Evolutionary conservation across 2,329 filamentous ascomycete genomes (phyloP).

Genomic region (Aaosphaeria pasadenensis): DNA sequence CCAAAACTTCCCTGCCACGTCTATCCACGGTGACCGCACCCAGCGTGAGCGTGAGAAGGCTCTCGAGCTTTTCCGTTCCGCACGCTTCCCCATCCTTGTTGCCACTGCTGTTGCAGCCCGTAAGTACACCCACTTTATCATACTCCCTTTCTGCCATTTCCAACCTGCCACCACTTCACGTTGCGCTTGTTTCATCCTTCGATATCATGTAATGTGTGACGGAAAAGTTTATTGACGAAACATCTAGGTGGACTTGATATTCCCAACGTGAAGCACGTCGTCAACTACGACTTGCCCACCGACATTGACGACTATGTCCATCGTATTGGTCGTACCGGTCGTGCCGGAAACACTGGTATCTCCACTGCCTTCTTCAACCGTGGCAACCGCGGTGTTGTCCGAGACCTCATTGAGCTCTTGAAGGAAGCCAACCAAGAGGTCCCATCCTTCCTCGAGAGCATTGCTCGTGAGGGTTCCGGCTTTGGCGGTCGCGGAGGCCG

Average conservation of each 20-base stretch:
- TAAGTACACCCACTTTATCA: constrained; percentile 8
- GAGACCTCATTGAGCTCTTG: constrained; percentile 92
- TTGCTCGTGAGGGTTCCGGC: constrained; percentile 86
- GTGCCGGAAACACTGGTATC: constrained; percentile 98
- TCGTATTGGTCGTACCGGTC: constrained; percentile 98
- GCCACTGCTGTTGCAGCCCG: constrained; percentile 91
- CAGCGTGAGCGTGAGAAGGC: constrained; percentile 98
- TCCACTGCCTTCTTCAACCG: constrained; percentile 99
- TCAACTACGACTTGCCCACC: constrained; percentile 99
- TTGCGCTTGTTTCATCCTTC: no score
- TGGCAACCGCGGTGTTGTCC: constrained; percentile 95
- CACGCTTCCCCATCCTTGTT: constrained; percentile 91
- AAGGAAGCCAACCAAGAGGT: constrained; percentile 99
- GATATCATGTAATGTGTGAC: no score
- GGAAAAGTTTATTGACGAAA: neutral
- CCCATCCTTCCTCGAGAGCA: constrained; percentile 90
- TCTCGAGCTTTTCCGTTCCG: constrained; percentile 95
- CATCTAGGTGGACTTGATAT: constrained; percentile 68
- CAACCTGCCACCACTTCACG: no score
- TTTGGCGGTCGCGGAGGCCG: constrained; percentile 68
- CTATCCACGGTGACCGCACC: constrained; percentile 97
- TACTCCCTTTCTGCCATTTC: no score
- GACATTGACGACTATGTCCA: constrained; percentile 99
- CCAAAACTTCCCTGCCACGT: constrained; percentile 96
- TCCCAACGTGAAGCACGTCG: constrained; percentile 91